Evolutionary conservation across 768 basidiomycete genomes (phyloP).

Genomic region (Piloderma croceum): DNA sequence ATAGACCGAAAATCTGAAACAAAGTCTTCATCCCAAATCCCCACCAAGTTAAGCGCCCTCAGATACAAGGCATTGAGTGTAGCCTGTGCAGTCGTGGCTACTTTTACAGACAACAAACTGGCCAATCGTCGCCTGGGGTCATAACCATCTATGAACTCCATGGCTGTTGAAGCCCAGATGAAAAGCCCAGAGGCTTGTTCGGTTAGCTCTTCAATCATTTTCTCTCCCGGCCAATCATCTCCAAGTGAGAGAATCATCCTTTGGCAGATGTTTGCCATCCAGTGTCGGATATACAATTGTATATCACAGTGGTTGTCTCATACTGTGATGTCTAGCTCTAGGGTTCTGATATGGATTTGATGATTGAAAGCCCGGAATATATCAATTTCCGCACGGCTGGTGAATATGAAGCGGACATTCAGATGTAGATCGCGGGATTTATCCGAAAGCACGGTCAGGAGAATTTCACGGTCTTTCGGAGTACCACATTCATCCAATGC

Average conservation of each 20-base stretch:
- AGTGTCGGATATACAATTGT: background rate
- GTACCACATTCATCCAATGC: conserved; percentile 28
- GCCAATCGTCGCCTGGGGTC: background rate
- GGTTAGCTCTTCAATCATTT: conserved; percentile 12
- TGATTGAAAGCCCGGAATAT: conserved; percentile 15
- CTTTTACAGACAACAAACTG: background rate
- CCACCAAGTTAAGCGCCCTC: conserved; percentile 25
- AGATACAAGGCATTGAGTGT: conserved; percentile 25
- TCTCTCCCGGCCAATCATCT: conserved; percentile 25
- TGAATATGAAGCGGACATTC: conserved; percentile 26
- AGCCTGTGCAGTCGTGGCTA: conserved; percentile 21
- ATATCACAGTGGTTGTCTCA: background rate
- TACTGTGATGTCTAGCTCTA: background rate
- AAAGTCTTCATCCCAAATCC: conserved; percentile 27
- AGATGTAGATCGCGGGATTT: conserved; percentile 19
- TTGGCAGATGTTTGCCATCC: background rate
- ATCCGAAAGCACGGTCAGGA: conserved; percentile 18
- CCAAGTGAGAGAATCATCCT: background rate
- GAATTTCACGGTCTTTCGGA: conserved; percentile 18
- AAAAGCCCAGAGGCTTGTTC: conserved; percentile 18
- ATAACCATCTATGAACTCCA: conserved; percentile 3
- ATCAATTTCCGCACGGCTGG: conserved; percentile 27
- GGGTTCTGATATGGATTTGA: conserved; percentile 8
- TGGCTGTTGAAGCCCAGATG: conserved; percentile 28
- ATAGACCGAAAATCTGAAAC: conserved; percentile 27